phyloP scores from a whole-genome alignment of 2,329 filamentous ascomycete species.

The Aspergillus sp. region DNA sequence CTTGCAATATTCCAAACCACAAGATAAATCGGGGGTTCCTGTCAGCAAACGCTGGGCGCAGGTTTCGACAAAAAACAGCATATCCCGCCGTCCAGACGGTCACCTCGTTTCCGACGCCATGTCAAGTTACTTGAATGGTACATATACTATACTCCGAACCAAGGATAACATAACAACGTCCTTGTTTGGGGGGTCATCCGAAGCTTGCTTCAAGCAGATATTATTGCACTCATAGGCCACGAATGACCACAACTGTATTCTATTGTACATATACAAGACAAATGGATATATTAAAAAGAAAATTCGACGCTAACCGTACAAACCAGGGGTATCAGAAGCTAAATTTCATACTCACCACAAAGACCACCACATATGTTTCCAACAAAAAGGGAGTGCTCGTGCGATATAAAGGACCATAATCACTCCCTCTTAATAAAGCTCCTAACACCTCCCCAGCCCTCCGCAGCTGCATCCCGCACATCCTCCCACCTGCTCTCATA shows the following conservation, averaged over 20 bases:
- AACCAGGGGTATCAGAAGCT: constrained; percentile 19
- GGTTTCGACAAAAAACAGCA: background rate
- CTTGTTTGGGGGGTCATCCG: background rate
- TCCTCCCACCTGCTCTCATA: constrained; percentile 66
- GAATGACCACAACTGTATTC: background rate
- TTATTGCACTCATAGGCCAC: background rate
- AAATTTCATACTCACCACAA: background rate
- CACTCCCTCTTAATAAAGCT: constrained; percentile 34
- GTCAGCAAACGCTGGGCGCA: background rate
- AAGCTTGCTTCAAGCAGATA: background rate
- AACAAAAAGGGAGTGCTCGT: background rate
- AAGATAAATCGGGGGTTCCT: background rate
- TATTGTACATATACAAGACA: constrained; percentile 1
- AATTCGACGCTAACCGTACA: constrained; percentile 2
- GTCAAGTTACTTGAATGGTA: background rate
- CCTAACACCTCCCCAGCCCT: constrained; percentile 53
- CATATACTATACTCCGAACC: background rate
- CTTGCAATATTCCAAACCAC: background rate
- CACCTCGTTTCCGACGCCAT: background rate
- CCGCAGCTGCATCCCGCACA: constrained; percentile 48
- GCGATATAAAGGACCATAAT: background rate
- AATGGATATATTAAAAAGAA: background rate
- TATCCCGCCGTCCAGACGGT: background rate
- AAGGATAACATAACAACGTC: background rate
- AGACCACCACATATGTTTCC: background rate